Conservation (phyloP, 176 grass and related monocot genomes). For the Bromus sterilis region DNA sequence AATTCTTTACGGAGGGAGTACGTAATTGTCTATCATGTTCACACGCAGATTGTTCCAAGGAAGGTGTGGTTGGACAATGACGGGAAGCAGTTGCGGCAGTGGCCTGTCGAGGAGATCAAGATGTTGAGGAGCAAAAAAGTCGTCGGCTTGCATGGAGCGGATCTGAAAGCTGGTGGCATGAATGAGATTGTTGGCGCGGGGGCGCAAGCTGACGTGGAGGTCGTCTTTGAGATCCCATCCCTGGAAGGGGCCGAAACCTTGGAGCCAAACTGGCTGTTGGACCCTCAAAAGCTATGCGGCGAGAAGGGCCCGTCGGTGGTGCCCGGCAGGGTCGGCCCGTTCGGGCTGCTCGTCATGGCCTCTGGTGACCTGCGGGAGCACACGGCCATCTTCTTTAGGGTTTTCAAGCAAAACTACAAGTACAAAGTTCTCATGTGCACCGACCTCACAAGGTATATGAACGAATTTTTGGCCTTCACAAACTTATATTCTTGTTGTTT, state of each 20-base stretch:
- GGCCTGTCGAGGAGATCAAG: conserved; percentile 66
- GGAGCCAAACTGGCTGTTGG: conserved; percentile 29
- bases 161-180: conserved; percentile 19
- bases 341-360: conserved; percentile 40
- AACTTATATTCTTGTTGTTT: too few species aligned
- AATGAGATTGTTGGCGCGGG: conserved; percentile 33
- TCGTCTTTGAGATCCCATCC: conserved; percentile 37
- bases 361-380: conserved; percentile 37
- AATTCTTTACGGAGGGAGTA: too few species aligned
- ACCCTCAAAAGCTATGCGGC: conserved; percentile 49
- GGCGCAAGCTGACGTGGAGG: conserved; percentile 47
- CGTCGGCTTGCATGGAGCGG: conserved; percentile 20
- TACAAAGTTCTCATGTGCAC: not conserved
- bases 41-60: too few species aligned
- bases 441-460: not conserved
- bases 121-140: conserved; percentile 27
- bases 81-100: conserved; percentile 52
- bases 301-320: conserved; percentile 22
- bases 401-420: not conserved
- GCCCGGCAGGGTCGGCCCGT: conserved; percentile 35
- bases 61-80: conserved; percentile 45
- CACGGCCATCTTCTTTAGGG: conserved; percentile 50
- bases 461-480: too few species aligned
- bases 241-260: conserved; percentile 37
- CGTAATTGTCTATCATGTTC: too few species aligned